A percentile compares a stretch with the other conserved stretches of the same genome.
Conservation (phyloP, 495 filamentous ascomycete genomes). For the Hypomontagnella monticulosa region DNA sequence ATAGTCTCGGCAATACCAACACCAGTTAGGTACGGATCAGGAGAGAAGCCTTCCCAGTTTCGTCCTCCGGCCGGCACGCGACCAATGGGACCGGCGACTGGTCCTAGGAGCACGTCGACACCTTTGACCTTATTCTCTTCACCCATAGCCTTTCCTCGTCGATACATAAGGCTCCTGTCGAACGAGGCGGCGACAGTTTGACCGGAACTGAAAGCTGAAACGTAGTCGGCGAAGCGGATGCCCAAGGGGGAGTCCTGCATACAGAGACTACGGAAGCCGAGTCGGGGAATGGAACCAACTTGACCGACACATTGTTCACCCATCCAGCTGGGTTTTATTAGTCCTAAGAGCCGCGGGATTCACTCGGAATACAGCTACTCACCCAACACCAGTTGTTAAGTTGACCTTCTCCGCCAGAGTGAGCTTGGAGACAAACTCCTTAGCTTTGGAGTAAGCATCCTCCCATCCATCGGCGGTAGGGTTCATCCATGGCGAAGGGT, state of each 20-base stretch:
- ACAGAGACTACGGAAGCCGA: constrained; percentile 84
- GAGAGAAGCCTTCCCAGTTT: constrained; percentile 86
- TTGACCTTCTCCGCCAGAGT: constrained; percentile 94
- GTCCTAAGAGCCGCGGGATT: not conserved
- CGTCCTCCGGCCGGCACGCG: constrained; percentile 80
- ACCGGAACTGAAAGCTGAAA: constrained; percentile 82
- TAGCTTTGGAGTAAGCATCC: constrained; percentile 79
- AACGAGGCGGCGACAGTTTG: constrained; percentile 84
- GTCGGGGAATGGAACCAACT: constrained; percentile 72
- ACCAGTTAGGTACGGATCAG: constrained; percentile 81
- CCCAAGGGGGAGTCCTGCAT: constrained; percentile 92
- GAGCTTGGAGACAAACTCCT: constrained; percentile 80
- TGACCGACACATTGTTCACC: constrained; percentile 84
- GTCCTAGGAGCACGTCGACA: constrained; percentile 85
- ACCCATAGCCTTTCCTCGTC: constrained; percentile 81
- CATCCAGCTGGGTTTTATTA: constrained; percentile 69
- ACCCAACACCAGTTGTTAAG: constrained; percentile 86
- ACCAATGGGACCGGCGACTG: constrained; percentile 87
- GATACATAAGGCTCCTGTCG: constrained; percentile 75
- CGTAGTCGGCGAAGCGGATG: constrained; percentile 78
- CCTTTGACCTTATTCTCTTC: constrained; percentile 83
- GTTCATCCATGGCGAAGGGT: constrained; percentile 86
- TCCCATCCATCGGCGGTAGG: constrained; percentile 76
- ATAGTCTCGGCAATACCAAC: constrained; percentile 76
- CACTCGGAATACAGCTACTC: constrained; percentile 33